Evolutionary conservation across 1,284 basidiomycete species (phyloP).

Genomic region (Melampsora americana): DNA sequence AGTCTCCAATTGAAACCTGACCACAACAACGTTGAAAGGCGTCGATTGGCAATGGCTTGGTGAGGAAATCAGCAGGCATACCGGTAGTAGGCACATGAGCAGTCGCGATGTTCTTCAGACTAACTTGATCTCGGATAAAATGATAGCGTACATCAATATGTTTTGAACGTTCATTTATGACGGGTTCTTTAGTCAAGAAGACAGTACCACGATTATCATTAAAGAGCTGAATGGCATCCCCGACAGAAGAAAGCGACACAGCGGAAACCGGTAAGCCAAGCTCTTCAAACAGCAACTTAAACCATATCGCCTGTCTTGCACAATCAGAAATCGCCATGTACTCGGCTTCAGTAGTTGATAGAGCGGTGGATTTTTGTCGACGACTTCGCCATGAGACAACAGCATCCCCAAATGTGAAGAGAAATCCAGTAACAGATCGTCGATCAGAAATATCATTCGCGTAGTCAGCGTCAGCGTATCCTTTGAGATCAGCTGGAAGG

Average conservation of each 20-base stretch:
- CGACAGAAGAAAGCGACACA: background rate
- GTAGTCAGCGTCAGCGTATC: background rate
- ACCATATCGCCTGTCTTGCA: background rate
- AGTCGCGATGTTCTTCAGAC: background rate
- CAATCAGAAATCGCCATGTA: background rate
- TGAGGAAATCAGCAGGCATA: background rate
- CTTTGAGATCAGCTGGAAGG: background rate
- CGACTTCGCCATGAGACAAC: background rate
- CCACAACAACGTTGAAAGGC: background rate
- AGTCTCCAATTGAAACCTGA: background rate
- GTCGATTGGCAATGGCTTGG: background rate
- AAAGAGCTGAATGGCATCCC: too few relatives aligned
- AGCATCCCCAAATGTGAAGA: background rate
- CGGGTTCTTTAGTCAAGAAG: background rate
- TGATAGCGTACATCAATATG: constrained; percentile 7
- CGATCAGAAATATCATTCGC: background rate
- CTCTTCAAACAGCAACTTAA: background rate
- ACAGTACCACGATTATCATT: background rate
- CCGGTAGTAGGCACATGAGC: background rate
- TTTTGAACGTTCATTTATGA: background rate
- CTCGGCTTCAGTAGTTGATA: constrained; percentile 1
- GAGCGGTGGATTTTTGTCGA: background rate
- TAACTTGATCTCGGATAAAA: background rate
- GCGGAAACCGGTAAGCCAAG: too few relatives aligned
- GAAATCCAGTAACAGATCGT: background rate